Evolutionary conservation across 2,329 filamentous ascomycete species (phyloP).

Genomic region (Talaromyces piceae): DNA sequence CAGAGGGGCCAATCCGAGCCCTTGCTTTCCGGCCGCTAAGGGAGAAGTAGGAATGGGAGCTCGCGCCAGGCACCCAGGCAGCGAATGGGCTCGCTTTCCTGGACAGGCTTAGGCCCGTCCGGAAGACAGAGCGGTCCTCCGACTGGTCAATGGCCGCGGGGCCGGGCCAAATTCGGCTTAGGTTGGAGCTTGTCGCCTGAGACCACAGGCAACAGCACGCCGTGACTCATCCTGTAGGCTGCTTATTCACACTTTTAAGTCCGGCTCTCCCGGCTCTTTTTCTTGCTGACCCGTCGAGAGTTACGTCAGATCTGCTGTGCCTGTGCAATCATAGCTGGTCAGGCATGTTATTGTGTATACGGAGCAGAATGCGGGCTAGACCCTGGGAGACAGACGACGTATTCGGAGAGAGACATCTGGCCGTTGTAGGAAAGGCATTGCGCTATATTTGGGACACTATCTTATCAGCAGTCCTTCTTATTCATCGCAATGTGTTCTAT

Average conservation of each 20-base stretch:
- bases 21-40: background rate
- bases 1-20: background rate
- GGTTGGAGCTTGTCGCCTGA: background rate
- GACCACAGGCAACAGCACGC: background rate
- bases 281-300: background rate
- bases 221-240: background rate
- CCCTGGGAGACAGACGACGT: too few species aligned
- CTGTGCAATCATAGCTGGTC: too few species aligned
- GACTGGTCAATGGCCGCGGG: background rate
- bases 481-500: too few species aligned
- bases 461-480: too few species aligned
- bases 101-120: background rate
- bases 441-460: too few species aligned
- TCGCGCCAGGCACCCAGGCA: background rate
- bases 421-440: too few species aligned
- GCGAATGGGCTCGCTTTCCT: background rate
- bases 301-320: background rate
- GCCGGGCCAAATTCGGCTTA: background rate
- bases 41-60: constrained; percentile 1
- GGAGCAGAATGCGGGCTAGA: too few species aligned
- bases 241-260: background rate
- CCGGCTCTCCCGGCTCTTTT: constrained; percentile 8
- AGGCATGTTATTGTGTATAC: too few species aligned
- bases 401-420: too few species aligned
- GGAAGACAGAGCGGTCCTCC: background rate